A percentile compares a stretch with the other conserved stretches of the same genome.
Conservation (phyloP, 305 asterid species). For the Lippia alba region DNA sequence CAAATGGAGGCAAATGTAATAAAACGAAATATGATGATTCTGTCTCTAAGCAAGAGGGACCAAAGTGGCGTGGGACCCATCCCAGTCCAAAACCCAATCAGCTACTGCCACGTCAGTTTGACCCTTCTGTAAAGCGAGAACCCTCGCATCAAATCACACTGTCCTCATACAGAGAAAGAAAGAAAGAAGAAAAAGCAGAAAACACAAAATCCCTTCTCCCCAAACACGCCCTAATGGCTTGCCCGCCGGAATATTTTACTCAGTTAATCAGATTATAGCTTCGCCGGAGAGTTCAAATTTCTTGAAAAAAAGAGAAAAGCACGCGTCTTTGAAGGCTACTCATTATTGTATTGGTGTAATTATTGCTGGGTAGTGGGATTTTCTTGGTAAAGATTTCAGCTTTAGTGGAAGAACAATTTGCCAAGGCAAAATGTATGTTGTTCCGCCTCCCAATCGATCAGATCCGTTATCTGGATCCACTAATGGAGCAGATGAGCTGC, state of each 20-base stretch:
- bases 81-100: conserved; percentile 25
- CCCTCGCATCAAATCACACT: conserved; percentile 45
- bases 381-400: conserved; percentile 40
- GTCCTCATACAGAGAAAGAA: conserved; percentile 18
- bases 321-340: conserved; percentile 8
- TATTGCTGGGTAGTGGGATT: conserved; percentile 34
- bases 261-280: conserved; percentile 19
- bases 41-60: conserved; percentile 12
- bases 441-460: conserved; percentile 83
- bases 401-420: conserved; percentile 31
- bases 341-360: conserved; percentile 18
- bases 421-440: conserved; percentile 66
- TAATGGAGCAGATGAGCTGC: conserved; percentile 60
- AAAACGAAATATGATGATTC: conserved; percentile 14
- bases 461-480: conserved; percentile 85
- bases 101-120: conserved; percentile 42
- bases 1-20: conserved; percentile 31
- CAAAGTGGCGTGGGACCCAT: conserved; percentile 28
- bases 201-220: conserved; percentile 30
- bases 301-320: background rate
- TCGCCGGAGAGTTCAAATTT: conserved; percentile 28
- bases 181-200: conserved; percentile 12
- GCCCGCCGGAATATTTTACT: conserved; percentile 49
- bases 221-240: conserved; percentile 58
- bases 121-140: conserved; percentile 59